These are phyloP conservation scores for Gliomastix tumulicola DNA, from an alignment of 2,329 filamentous ascomycete genomes.

Conservation along the genomic window DNA sequence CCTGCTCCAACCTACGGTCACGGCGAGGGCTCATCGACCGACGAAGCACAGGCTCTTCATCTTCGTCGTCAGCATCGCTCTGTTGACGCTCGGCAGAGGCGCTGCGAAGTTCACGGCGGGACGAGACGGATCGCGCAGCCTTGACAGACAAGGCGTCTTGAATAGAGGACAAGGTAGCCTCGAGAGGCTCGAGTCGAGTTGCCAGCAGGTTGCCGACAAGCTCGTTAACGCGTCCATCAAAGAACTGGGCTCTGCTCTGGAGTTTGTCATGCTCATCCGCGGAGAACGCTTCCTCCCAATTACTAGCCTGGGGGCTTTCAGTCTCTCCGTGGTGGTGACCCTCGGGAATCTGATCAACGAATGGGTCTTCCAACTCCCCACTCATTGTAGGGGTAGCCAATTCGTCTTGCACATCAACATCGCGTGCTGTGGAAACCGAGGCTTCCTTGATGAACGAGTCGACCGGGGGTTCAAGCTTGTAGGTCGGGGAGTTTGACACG, in stretches of 20 bases:
- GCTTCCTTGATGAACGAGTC: constrained; percentile 59
- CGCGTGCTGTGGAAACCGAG: constrained; percentile 25
- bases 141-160: constrained; percentile 60
- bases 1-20: constrained; percentile 77
- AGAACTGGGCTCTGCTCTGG: constrained; percentile 75
- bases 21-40: constrained; percentile 71
- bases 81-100: constrained; percentile 64
- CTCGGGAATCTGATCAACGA: constrained; percentile 47
- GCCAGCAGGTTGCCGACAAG: constrained; percentile 74
- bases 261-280: constrained; percentile 81
- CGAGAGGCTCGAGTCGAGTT: constrained; percentile 70
- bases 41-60: constrained; percentile 61
- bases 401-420: background rate
- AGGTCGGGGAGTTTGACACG: constrained; percentile 38
- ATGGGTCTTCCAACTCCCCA: constrained; percentile 60
- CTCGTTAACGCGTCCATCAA: constrained; percentile 83
- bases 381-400: constrained; percentile 25
- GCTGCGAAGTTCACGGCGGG: constrained; percentile 54
- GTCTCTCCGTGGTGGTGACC: constrained; percentile 9
- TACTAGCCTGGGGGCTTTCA: constrained; percentile 65
- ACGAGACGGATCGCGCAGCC: constrained; percentile 48
- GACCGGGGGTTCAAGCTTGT: constrained; percentile 38
- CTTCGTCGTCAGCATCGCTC: constrained; percentile 93
- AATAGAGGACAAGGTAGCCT: constrained; percentile 70
- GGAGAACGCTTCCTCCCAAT: constrained; percentile 85